phyloP scores from a whole-genome alignment of 305 asterid genomes.

The Ajuga reptans region DNA sequence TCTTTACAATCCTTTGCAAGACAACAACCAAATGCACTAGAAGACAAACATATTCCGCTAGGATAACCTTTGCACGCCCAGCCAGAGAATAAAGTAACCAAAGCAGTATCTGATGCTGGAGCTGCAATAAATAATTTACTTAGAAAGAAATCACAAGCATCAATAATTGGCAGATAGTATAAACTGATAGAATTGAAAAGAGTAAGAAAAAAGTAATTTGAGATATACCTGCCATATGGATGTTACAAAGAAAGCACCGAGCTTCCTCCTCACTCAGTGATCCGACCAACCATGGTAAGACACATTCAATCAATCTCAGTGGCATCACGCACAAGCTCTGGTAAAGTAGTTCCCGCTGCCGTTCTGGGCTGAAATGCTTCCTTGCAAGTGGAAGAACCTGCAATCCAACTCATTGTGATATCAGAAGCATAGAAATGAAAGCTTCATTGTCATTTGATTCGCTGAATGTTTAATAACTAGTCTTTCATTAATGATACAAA shows the following conservation, averaged over 20 bases:
- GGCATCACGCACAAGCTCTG: slow-evolving; percentile 98
- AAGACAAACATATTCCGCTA: slow-evolving; percentile 58
- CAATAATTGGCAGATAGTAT: slow-evolving; percentile 14
- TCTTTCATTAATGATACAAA: neutral
- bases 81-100: slow-evolving; percentile 89
- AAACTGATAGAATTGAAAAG: slow-evolving; percentile 1
- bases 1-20: slow-evolving; percentile 42
- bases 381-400: slow-evolving; percentile 95
- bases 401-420: slow-evolving; percentile 20
- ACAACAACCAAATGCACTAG: slow-evolving; percentile 52
- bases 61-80: slow-evolving; percentile 97
- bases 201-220: slow-evolving; percentile 11
- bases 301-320: slow-evolving; percentile 81
- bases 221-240: slow-evolving; percentile 81
- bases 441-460: slow-evolving; percentile 9
- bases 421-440: slow-evolving; percentile 16
- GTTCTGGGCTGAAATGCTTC: slow-evolving; percentile 67
- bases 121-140: slow-evolving; percentile 50
- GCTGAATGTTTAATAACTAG: slow-evolving; percentile 7
- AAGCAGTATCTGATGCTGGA: slow-evolving; percentile 76
- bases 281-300: slow-evolving; percentile 93
- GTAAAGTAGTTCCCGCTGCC: slow-evolving; percentile 79
- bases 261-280: slow-evolving; percentile 80
- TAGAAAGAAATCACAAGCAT: slow-evolving; percentile 20
- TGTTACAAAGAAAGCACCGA: slow-evolving; percentile 62